Percentiles rank a stretch among this genome's conserved stretches.
Evolutionary conservation across 208 protist genomes (phyloP).

Genomic region (Lotmaria passim): DNA sequence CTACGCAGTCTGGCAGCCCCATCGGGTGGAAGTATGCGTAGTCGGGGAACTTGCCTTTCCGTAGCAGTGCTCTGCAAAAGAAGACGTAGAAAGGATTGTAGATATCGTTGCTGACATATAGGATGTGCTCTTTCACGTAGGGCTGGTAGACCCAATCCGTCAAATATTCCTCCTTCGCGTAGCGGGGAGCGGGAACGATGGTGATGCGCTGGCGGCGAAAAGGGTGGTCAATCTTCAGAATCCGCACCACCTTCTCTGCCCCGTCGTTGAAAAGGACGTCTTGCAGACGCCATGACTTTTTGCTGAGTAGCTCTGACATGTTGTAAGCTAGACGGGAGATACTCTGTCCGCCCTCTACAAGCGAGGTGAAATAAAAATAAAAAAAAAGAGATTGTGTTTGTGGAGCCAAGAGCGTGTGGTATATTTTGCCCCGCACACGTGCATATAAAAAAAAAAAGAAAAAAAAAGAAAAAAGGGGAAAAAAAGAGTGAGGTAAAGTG

Average conservation of each 20-base stretch:
- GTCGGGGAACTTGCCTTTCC: conserved; percentile 55
- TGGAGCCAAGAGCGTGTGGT: too few relatives aligned
- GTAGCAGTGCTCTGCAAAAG: conserved; percentile 62
- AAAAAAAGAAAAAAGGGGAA: not conserved
- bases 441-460: not conserved
- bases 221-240: conserved; percentile 79
- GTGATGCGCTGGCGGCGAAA: conserved; percentile 81
- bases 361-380: not conserved
- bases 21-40: conserved; percentile 89
- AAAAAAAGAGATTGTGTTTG: too few relatives aligned
- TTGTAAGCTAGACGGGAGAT: too few relatives aligned
- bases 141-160: conserved; percentile 89
- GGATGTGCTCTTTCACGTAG: conserved; percentile 84
- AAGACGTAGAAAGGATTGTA: conserved; percentile 87
- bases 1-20: conserved; percentile 83
- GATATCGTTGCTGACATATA: conserved; percentile 89
- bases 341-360: not conserved
- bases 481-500: not conserved
- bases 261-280: conserved; percentile 74
- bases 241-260: conserved; percentile 59
- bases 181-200: conserved; percentile 72
- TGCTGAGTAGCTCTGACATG: conserved; percentile 51
- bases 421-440: too few relatives aligned
- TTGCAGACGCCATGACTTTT: conserved; percentile 79
- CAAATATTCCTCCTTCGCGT: conserved; percentile 75